phyloP scores from a whole-genome alignment of 2,329 filamentous ascomycete genomes.

The Sporothrix phasma region DNA sequence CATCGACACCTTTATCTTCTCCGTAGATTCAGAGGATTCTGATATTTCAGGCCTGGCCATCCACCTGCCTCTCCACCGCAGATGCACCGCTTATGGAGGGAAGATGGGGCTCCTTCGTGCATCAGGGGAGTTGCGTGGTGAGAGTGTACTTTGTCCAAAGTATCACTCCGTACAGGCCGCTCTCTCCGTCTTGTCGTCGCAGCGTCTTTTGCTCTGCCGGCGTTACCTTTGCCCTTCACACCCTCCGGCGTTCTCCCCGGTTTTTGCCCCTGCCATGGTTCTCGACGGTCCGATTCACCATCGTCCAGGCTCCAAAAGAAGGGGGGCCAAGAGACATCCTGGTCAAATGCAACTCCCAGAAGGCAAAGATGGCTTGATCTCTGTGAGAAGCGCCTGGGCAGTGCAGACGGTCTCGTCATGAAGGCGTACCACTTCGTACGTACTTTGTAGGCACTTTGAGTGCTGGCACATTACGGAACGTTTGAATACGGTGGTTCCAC shows the following conservation, averaged over 20 bases:
- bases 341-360: neutral
- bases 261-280: neutral
- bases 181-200: too few relatives aligned
- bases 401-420: neutral
- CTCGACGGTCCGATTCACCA: conserved; percentile 4
- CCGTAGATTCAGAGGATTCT: neutral
- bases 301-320: neutral
- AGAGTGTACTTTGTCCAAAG: too few relatives aligned
- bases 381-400: neutral
- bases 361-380: neutral
- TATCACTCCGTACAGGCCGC: too few relatives aligned
- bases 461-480: too few relatives aligned
- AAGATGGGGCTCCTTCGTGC: neutral
- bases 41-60: too few relatives aligned
- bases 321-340: neutral
- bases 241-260: neutral
- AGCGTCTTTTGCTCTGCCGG: neutral
- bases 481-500: too few relatives aligned
- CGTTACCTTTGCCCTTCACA: neutral
- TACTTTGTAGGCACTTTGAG: too few relatives aligned
- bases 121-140: neutral
- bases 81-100: neutral
- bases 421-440: too few relatives aligned
- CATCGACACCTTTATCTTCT: neutral
- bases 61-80: neutral